phyloP scores from a whole-genome alignment of 2,329 filamentous ascomycete genomes.

The Lanzia echinophila region DNA sequence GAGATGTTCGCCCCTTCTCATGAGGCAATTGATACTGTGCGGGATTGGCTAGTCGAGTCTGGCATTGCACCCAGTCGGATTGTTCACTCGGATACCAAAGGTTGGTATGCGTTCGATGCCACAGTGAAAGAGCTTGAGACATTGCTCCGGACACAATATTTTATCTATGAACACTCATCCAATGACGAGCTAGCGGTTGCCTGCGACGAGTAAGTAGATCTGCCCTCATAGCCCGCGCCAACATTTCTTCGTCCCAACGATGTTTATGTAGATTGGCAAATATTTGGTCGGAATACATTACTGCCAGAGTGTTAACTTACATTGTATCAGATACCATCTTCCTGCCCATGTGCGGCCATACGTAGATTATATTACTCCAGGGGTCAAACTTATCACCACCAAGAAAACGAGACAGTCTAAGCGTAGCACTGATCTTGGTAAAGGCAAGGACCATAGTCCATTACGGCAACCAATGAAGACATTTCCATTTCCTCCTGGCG shows the following conservation, averaged over 20 bases:
- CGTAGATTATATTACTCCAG: conserved; percentile 32
- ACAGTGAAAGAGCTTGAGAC: conserved; percentile 29
- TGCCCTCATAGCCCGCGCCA: background rate
- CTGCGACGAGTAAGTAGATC: conserved; percentile 29
- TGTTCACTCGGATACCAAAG: conserved; percentile 29
- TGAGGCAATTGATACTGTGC: conserved; percentile 29
- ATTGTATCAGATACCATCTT: conserved; percentile 30
- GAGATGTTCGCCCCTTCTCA: conserved; percentile 30
- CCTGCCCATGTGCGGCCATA: conserved; percentile 35
- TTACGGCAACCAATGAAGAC: background rate
- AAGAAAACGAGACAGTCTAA: conserved; percentile 27
- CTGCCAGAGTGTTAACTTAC: background rate
- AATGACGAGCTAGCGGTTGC: conserved; percentile 26
- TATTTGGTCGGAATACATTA: no score
- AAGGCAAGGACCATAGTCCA: background rate
- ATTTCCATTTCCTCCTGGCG: background rate
- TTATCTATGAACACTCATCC: conserved; percentile 29
- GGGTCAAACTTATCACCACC: conserved; percentile 34
- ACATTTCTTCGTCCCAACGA: background rate
- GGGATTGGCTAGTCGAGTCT: conserved; percentile 30
- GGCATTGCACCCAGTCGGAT: conserved; percentile 29
- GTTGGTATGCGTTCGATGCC: conserved; percentile 33
- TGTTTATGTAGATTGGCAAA: no score
- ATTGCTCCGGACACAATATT: conserved; percentile 32
- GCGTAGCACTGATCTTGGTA: background rate